Evolutionary conservation across 805 yeast species (phyloP), one percentile per base, ranked within the genome.

Genomic region (Wickerhamiella qilinensis): DNA sequence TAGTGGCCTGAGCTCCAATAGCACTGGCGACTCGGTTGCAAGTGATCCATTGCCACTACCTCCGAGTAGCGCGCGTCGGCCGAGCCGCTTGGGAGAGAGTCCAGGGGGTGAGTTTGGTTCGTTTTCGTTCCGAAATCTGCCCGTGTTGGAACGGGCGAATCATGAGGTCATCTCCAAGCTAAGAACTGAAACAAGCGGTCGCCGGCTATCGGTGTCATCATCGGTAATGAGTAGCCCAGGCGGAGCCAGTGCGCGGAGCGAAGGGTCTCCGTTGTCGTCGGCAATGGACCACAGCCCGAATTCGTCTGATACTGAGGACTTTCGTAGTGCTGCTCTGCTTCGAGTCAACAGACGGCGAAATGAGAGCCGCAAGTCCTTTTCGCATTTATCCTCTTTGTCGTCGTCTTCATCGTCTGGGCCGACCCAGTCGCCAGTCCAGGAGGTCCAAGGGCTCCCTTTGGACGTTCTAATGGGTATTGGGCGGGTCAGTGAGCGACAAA

Each of bases 131-230:
- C 68, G 95, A 46, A 91, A 91, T 54, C 61, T 91, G 44, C 77
- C 88, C 3, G 91, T 91, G 4, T 67, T 93, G 40, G 97, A 91
- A 49, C 81, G 80, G 50, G 96, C 94, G 7, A 91, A 91, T 53
- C 84, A 83, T 52, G 96, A 86, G 58, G 86, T 81, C 12, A 84
- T 91, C 45, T 81, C 82, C 51, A 64, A 94, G 45, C 68, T 91
- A 53, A 81, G 85, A 51, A 77, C 68, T 22, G 97, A 88, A 54
- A 34, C 46, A 3, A 43, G 48, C 12, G 36, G 46, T 18, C 44
- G 58, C 4, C 48, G 56, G n/a, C 64, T 59, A 39, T 67, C 73
- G 36, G 56, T 63, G 33, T 65, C 77, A 6, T 58, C 69, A 1
- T 63, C 75, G 19, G 29, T 36, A 0, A 64, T 73, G 2, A 15